These are phyloP conservation scores for Didymella exigua DNA, from an alignment of 2,329 filamentous ascomycete species.

Conservation along the genomic window DNA sequence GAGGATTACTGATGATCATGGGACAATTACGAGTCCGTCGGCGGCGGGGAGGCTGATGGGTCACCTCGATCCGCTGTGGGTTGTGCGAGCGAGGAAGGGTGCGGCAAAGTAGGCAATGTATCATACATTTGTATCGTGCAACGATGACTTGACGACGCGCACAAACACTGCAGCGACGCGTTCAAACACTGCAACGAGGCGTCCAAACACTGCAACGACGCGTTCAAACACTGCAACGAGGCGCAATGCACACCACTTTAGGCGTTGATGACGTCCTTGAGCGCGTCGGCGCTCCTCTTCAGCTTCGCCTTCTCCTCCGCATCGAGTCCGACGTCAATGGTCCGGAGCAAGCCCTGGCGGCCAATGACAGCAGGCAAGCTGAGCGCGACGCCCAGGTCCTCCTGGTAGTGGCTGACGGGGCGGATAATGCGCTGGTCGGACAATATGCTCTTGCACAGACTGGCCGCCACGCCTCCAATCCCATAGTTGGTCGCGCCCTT, in stretches of 20 bases:
- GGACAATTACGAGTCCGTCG: constrained; percentile 20
- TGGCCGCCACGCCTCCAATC: constrained; percentile 26
- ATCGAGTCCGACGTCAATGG: neutral
- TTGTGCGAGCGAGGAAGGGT: constrained; percentile 31
- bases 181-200: no score
- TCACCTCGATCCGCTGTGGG: constrained; percentile 37
- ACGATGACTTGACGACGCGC: neutral
- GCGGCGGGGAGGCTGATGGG: constrained; percentile 15
- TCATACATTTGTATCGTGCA: neutral
- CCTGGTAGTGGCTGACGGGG: constrained; percentile 24
- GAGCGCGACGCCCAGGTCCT: constrained; percentile 19
- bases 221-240: no score
- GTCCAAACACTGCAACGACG: no score
- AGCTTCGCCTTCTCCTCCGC: constrained; percentile 17
- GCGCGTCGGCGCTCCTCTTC: constrained; percentile 19
- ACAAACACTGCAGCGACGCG: no score
- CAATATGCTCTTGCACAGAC: constrained; percentile 23
- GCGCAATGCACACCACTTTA: neutral
- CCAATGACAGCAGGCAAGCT: constrained; percentile 27
- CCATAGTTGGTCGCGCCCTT: constrained; percentile 32
- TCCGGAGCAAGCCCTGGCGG: constrained; percentile 10
- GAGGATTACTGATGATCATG: constrained; percentile 31
- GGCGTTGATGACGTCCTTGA: constrained; percentile 22
- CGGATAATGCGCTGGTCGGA: constrained; percentile 20
- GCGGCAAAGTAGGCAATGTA: neutral